Evolutionary conservation across 2,329 filamentous ascomycete species (phyloP).

Genomic region (Aspergillus pseudoviridinutans): DNA sequence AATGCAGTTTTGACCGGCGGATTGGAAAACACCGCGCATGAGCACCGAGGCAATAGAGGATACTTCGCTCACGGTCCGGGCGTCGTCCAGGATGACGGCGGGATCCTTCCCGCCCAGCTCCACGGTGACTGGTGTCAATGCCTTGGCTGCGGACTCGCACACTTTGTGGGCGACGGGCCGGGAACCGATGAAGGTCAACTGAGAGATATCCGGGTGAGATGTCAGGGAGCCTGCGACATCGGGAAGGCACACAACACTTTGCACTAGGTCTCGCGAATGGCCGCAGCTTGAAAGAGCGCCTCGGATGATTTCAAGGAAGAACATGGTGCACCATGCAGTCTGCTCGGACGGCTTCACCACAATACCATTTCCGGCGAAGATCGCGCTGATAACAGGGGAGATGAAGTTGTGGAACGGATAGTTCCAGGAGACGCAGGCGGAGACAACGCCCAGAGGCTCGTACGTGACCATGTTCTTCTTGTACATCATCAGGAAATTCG

Average conservation of each 20-base stretch:
- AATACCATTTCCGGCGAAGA: slow-evolving; percentile 89
- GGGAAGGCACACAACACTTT: slow-evolving; percentile 85
- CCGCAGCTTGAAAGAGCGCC: slow-evolving; percentile 78
- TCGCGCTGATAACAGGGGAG: slow-evolving; percentile 80
- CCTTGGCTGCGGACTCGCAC: slow-evolving; percentile 76
- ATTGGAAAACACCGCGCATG: slow-evolving; percentile 90
- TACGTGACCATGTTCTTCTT: slow-evolving; percentile 89
- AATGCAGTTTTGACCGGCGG: slow-evolving; percentile 94
- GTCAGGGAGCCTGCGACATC: slow-evolving; percentile 76
- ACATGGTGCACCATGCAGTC: slow-evolving; percentile 85
- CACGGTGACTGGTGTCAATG: slow-evolving; percentile 80
- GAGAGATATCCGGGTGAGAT: slow-evolving; percentile 75
- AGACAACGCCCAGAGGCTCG: slow-evolving; percentile 88
- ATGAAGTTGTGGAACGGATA: slow-evolving; percentile 95
- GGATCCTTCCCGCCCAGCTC: slow-evolving; percentile 96
- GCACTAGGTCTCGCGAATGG: slow-evolving; percentile 75
- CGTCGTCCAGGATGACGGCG: slow-evolving; percentile 80
- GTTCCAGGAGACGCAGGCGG: slow-evolving; percentile 95
- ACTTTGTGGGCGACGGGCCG: slow-evolving; percentile 82
- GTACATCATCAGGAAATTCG: slow-evolving; percentile 90
- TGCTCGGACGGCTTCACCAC: slow-evolving; percentile 93
- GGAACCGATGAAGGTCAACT: slow-evolving; percentile 96
- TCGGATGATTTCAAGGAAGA: slow-evolving; percentile 75
- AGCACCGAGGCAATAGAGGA: slow-evolving; percentile 74
- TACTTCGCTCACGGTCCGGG: slow-evolving; percentile 55